phyloP scores from a whole-genome alignment of 768 basidiomycete species.

The Nidularia pulvinata region DNA sequence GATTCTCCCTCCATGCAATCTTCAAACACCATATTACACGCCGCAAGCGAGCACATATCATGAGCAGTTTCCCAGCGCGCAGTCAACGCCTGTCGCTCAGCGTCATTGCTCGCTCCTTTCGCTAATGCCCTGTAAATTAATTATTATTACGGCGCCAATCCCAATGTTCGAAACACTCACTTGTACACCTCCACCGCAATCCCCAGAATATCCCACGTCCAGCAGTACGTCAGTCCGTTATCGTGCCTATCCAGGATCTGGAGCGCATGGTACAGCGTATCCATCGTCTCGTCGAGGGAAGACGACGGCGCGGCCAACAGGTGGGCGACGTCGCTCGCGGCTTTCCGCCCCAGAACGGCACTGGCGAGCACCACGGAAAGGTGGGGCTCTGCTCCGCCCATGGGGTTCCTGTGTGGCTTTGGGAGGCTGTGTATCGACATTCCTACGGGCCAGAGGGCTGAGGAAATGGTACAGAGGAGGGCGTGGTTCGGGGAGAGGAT shows the following conservation, averaged over 20 bases:
- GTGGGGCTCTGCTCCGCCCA: conserved; percentile 10
- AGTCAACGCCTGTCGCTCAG: conserved; percentile 37
- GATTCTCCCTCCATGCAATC: conserved; percentile 59
- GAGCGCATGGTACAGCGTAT: conserved; percentile 46
- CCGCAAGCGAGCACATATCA: conserved; percentile 63
- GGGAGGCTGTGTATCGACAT: conserved; percentile 46
- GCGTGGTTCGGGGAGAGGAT: conserved; percentile 57
- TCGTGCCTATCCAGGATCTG: conserved; percentile 41
- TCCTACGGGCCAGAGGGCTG: conserved; percentile 34
- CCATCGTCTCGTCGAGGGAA: conserved; percentile 37
- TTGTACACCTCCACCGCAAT: conserved; percentile 50
- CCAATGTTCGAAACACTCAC: conserved; percentile 18
- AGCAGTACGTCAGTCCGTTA: conserved; percentile 35
- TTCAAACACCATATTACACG: conserved; percentile 64
- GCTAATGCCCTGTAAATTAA: conserved; percentile 14
- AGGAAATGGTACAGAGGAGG: conserved; percentile 54
- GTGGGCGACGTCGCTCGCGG: conserved; percentile 63
- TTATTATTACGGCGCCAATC: conserved; percentile 1
- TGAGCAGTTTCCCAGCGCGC: conserved; percentile 61
- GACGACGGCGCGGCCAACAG: conserved; percentile 42
- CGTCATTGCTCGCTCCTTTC: conserved; percentile 15
- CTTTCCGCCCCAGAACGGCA: conserved; percentile 49
- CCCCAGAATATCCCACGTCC: conserved; percentile 40
- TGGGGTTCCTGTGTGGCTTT: conserved; percentile 11
- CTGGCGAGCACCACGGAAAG: conserved; percentile 24